These are phyloP conservation scores for Fusarium veterinarium DNA, from an alignment of 2,329 filamentous ascomycete species.

Conservation along the genomic window DNA sequence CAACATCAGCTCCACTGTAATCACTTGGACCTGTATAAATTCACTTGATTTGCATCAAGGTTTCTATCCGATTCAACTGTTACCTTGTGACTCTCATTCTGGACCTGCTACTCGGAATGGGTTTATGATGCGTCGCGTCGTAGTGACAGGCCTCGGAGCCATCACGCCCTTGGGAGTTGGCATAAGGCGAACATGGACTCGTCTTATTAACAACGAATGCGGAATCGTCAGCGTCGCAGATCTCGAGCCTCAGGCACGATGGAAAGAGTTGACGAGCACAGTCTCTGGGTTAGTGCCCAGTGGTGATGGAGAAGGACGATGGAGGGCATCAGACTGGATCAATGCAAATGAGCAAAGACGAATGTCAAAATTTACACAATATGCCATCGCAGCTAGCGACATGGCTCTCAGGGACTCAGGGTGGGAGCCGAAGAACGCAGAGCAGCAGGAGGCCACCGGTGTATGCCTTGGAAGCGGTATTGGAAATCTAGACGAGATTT, in stretches of 20 bases:
- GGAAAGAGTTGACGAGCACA: constrained; percentile 81
- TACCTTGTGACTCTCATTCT: not conserved
- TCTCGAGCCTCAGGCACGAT: constrained; percentile 66
- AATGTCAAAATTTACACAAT: constrained; percentile 93
- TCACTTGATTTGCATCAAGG: not conserved
- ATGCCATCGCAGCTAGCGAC: constrained; percentile 85
- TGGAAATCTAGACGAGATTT: constrained; percentile 91
- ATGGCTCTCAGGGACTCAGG: constrained; percentile 88
- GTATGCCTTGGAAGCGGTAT: constrained; percentile 96
- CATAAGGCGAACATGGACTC: constrained; percentile 80
- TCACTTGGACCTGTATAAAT: not conserved
- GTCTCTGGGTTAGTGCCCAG: constrained; percentile 85
- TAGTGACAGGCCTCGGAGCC: constrained; percentile 85
- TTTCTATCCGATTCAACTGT: not conserved
- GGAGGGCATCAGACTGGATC: constrained; percentile 67
- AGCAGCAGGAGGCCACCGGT: constrained; percentile 81
- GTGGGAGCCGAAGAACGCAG: constrained; percentile 72
- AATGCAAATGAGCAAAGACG: constrained; percentile 70
- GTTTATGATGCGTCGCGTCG: constrained; percentile 74
- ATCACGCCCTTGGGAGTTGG: constrained; percentile 87
- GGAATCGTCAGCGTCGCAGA: constrained; percentile 81
- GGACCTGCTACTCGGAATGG: constrained; percentile 50
- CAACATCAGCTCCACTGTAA: not conserved
- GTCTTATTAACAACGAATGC: constrained; percentile 81
- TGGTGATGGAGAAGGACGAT: constrained; percentile 55